Evolutionary conservation across 805 yeast species (phyloP), one percentile per base, ranked within the genome.

Genomic region (Candida anglica): DNA sequence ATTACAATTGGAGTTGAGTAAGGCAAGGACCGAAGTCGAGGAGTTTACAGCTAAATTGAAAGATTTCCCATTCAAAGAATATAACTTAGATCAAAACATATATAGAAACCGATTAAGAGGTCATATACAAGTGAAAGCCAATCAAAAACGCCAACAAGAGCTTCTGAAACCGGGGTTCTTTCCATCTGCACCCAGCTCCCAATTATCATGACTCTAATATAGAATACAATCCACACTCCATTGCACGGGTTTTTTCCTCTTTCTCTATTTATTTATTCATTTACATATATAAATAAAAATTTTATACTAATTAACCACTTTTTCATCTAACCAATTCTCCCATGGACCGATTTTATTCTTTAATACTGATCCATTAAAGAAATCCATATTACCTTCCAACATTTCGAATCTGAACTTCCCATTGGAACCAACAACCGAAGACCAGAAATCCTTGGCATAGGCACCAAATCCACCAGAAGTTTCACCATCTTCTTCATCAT

Each of bases 251-350:
- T 20, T 10, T 7, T 20, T 20, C 22, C 10, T 20, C 9, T 20
- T 20, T 7, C 9, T 20, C 7, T 10, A 7, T 7, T 7, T 20
- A 7, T 20, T 20, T 20, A 7, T 20, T 23, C n/a, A 11, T 23
- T 23, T 23, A 11, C 6, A 7, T 23, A 7, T 23, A 7, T 23
- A 23, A 5, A 6, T 23, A 23, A 11, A 11, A 23, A 11, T 11
- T 23, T 23, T 11, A 5, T 11, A 23, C 9, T n/a, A 21, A 42
- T 84, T 84, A 18, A 80, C 83, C 10, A 81, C 81, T 45, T 75
- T 71, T 52, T 81, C 89, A 42, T 78, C 81, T 21, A 89, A 66
- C 96, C 96, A 89, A 42, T 79, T 71, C 42, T 72, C 75, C 87
- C 95, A 84, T 14, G 61, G 60, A 4, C 62, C 71, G 23, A 73